Base-by-base conservation (phyloP, 148 eudicot genomes). In the Rhododendron kiyosumense region DNA sequence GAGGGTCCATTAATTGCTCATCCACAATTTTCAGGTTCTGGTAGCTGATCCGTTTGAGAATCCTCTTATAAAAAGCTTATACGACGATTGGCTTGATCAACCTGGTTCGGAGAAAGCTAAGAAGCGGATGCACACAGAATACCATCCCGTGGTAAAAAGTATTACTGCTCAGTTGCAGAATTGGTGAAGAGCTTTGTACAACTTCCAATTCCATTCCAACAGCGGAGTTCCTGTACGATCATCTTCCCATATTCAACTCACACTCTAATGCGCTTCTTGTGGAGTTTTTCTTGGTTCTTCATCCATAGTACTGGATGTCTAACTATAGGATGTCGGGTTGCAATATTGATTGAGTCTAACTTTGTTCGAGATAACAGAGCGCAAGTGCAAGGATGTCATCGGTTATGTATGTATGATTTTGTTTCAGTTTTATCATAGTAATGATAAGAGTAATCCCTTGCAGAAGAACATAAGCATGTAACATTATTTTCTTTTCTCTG, bases 91-190 rank as follows among this genome's bases (percentile, higher is more conserved):
- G 98, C 96, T 97, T 82, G 94, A 87, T 34, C 87, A 91, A 67
- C 96, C 99, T 76, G 98, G 99, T 77, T 95, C 98, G 18, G 98
- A 94, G 82, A 92, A 91, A 75, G 98, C 99, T 32, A 97, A 94
- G 92, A 87, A 43, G 86, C 91, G 89, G 86, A 51, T 95, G 89
- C 98, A 94, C 91, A 97, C 99, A 24, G 90, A 89, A 89, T 97
- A 97, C 89, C 99, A 97, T 79, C 96, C 98, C 1, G 88, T 97
- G 26, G 91, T 92, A 28, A 97, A 95, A 89, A 97, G 95, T 90
- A 85, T 95, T 69, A 91, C 98, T 15, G 89, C 98, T 52, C 93
- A 95, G 93, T 84, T 97, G 90, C 91, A 92, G 87, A 92, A 95
- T 83, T 97, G 99, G 98, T 96, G 92, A 95, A 79, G 84, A 51